Conservation (phyloP, 2,329 filamentous ascomycete species). For the Xylariaceae sp. region DNA sequence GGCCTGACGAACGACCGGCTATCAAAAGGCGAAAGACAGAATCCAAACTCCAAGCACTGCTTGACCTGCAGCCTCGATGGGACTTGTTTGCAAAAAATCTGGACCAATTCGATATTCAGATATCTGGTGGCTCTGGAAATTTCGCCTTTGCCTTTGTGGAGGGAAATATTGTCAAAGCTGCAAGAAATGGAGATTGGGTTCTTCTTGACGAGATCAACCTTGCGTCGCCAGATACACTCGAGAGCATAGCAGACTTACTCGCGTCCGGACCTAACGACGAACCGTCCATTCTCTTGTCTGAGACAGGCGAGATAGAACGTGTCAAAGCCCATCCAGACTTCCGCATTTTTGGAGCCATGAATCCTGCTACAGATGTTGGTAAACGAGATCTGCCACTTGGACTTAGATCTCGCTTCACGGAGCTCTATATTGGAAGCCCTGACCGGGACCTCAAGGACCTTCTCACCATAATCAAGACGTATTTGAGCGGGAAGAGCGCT, state of each 20-base stretch:
- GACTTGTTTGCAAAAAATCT: slow-evolving; percentile 71
- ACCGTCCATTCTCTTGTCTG: slow-evolving; percentile 84
- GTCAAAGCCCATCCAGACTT: slow-evolving; percentile 89
- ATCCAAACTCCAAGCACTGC: slow-evolving; percentile 62
- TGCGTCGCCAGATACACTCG: slow-evolving; percentile 88
- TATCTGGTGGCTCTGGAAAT: slow-evolving; percentile 65
- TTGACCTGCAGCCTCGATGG: slow-evolving; percentile 66
- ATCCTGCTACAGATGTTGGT: slow-evolving; percentile 93
- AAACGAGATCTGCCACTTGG: slow-evolving; percentile 91
- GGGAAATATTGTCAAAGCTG: slow-evolving; percentile 93
- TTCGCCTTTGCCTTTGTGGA: slow-evolving; percentile 97
- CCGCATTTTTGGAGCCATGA: slow-evolving; percentile 97
- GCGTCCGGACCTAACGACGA: slow-evolving; percentile 64
- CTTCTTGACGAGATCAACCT: slow-evolving; percentile 96
- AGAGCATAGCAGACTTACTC: slow-evolving; percentile 87
- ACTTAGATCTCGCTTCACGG: slow-evolving; percentile 87
- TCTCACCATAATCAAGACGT: slow-evolving; percentile 81
- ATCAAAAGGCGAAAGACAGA: slow-evolving; percentile 65
- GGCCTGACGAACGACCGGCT: slow-evolving; percentile 53
- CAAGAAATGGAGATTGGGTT: slow-evolving; percentile 94
- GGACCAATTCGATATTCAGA: slow-evolving; percentile 74
- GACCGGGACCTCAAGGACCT: slow-evolving; percentile 85
- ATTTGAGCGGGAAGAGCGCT: slow-evolving; percentile 68
- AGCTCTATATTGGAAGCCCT: slow-evolving; percentile 89
- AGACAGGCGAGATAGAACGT: slow-evolving; percentile 89